These are phyloP conservation scores for Bisporella sp. DNA, from an alignment of 2,329 filamentous ascomycete genomes.

Conservation along the genomic window DNA sequence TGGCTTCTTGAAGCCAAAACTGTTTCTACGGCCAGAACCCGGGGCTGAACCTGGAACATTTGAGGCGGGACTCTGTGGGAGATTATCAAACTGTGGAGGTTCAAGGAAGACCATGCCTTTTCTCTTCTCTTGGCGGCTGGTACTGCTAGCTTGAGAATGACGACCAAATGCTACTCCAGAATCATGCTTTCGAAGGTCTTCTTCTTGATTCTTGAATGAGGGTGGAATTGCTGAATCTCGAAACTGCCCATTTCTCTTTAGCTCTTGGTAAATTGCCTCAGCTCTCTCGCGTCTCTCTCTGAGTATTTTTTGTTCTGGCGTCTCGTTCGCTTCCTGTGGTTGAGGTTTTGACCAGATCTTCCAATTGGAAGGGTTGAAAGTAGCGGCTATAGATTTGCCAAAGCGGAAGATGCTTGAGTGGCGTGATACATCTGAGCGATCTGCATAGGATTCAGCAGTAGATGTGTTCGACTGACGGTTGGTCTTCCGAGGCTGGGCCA, in stretches of 20 bases:
- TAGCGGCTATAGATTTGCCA: constrained; percentile 44
- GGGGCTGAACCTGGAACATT: constrained; percentile 8
- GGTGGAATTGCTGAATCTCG: constrained; percentile 19
- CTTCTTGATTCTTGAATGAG: constrained; percentile 20
- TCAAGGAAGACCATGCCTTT: constrained; percentile 19
- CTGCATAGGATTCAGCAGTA: constrained; percentile 13
- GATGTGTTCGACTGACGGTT: constrained; percentile 8
- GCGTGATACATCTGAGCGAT: constrained; percentile 26
- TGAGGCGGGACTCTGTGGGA: constrained; percentile 13
- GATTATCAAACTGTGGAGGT: constrained; percentile 6
- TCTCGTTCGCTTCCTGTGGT: constrained; percentile 33
- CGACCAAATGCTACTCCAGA: constrained; percentile 19
- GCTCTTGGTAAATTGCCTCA: constrained; percentile 43
- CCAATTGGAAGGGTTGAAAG: constrained; percentile 47
- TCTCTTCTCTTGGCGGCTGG: constrained; percentile 20
- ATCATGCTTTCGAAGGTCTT: constrained; percentile 19
- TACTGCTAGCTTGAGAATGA: background rate
- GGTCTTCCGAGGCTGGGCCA: constrained; percentile 10
- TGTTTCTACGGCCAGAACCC: constrained; percentile 11
- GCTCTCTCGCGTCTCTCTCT: constrained; percentile 36
- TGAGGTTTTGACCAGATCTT: constrained; percentile 27
- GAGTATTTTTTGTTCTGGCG: constrained; percentile 35
- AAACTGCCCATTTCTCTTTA: constrained; percentile 43
- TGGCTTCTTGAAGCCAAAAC: constrained; percentile 18
- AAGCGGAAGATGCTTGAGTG: constrained; percentile 45